Percentiles rank a stretch among this genome's conserved stretches.
Evolutionary conservation across 495 filamentous ascomycete genomes (phyloP).

Genomic region (Xylaria cubensis): DNA sequence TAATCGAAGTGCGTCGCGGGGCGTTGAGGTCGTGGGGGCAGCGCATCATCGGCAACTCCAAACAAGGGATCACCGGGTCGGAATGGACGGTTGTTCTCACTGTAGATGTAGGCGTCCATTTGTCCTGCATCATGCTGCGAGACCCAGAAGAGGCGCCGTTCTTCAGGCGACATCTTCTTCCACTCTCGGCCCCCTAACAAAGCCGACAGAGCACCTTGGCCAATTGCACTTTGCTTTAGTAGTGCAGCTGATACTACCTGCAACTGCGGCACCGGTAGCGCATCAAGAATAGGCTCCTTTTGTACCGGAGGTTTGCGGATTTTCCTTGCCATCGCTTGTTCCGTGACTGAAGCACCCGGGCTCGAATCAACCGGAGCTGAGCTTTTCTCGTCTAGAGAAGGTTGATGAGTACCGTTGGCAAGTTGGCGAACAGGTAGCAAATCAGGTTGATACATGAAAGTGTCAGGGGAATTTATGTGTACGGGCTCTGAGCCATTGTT

Average conservation of each 20-base stretch:
- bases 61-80: slow-evolving; percentile 36
- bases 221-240: background rate
- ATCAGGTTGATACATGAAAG: background rate
- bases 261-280: background rate
- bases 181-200: slow-evolving; percentile 24
- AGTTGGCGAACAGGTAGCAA: background rate
- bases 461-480: background rate
- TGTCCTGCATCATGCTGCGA: slow-evolving; percentile 34
- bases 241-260: too few relatives aligned
- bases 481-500: background rate
- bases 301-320: background rate
- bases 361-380: background rate
- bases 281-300: background rate
- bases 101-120: slow-evolving; percentile 39
- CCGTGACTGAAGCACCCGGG: background rate
- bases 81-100: slow-evolving; percentile 36
- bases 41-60: slow-evolving; percentile 21
- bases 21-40: slow-evolving; percentile 32
- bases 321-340: background rate
- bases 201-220: slow-evolving; percentile 16
- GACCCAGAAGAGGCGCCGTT: slow-evolving; percentile 34
- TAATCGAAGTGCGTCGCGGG: slow-evolving; percentile 37
- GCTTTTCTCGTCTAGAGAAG: background rate
- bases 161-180: slow-evolving; percentile 30
- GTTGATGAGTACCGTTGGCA: background rate